These are phyloP conservation scores for Trapa incisa DNA, from an alignment of 345 rosid species.

Conservation along the genomic window DNA sequence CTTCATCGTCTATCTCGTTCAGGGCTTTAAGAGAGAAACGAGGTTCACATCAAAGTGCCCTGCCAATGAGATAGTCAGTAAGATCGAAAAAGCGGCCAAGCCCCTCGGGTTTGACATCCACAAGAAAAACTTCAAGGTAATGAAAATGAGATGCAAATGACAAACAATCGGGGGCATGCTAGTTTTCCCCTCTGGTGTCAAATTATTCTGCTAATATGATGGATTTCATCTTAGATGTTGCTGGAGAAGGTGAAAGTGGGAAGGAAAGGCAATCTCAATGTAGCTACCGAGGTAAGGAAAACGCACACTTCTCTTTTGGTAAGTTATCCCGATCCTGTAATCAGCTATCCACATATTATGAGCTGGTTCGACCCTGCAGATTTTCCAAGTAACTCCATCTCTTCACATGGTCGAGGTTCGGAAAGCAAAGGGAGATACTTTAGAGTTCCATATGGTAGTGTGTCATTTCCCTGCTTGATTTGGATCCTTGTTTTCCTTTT, in stretches of 20 bases:
- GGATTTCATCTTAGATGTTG: conserved; percentile 43
- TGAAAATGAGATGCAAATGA: neutral
- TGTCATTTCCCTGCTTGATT: neutral
- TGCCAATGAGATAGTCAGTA: conserved; percentile 71
- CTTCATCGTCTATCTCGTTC: neutral
- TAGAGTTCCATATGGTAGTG: conserved; percentile 80
- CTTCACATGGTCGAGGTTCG: conserved; percentile 90
- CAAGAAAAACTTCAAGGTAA: conserved; percentile 87
- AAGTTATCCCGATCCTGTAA: neutral
- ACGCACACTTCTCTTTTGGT: neutral
- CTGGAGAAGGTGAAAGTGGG: conserved; percentile 85
- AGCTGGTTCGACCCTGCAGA: conserved; percentile 24
- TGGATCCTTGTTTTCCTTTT: neutral
- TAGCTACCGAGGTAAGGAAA: conserved; percentile 64
- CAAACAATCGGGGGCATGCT: neutral
- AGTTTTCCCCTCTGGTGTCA: neutral
- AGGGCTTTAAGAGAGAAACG: conserved; percentile 83
- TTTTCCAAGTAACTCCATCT: conserved; percentile 93
- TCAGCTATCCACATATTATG: neutral
- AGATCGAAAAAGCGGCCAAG: conserved; percentile 83
- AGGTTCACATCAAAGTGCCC: conserved; percentile 71
- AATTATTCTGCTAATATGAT: neutral
- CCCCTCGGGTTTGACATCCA: conserved; percentile 91
- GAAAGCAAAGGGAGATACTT: conserved; percentile 88
- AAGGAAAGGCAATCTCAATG: conserved; percentile 85